A percentile compares a stretch with the other conserved stretches of the same genome.
These are phyloP conservation scores for Naematelia encephala DNA, from an alignment of 768 basidiomycete species.

Conservation along the genomic window DNA sequence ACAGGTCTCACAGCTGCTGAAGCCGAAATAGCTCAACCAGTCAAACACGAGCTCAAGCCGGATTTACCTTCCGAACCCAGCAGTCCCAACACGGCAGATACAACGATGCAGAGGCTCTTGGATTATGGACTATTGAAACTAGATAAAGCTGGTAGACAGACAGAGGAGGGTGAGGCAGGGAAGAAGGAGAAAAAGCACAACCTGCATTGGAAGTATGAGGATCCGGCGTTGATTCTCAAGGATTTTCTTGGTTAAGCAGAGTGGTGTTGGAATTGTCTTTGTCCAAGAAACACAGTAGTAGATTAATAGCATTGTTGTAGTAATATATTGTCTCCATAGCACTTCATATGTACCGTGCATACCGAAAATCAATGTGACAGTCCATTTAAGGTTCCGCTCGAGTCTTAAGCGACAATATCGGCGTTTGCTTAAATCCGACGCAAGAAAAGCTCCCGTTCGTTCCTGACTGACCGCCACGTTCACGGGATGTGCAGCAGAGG, in stretches of 20 bases:
- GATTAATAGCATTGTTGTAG: not conserved
- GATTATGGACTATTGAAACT: slow-evolving; percentile 27
- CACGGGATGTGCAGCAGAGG: not conserved
- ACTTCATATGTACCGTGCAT: not conserved
- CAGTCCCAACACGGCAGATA: slow-evolving; percentile 6
- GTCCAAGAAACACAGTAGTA: not conserved
- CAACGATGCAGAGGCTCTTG: slow-evolving; percentile 11
- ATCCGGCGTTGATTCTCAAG: slow-evolving; percentile 44
- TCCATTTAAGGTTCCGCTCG: too few species aligned
- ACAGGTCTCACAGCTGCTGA: slow-evolving; percentile 21
- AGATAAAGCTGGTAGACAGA: slow-evolving; percentile 33
- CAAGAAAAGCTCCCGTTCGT: not conserved
- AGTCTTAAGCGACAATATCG: slow-evolving; percentile 1
- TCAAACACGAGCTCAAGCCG: not conserved
- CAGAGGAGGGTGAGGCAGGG: slow-evolving; percentile 21
- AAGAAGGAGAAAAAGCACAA: slow-evolving; percentile 44
- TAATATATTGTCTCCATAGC: not conserved
- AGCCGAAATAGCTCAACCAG: slow-evolving; percentile 6
- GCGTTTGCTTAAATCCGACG: slow-evolving; percentile 2
- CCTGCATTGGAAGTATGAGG: slow-evolving; percentile 47
- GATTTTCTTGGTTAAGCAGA: slow-evolving; percentile 34
- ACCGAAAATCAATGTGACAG: too few species aligned
- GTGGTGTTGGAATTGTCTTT: not conserved
- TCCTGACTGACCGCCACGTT: not conserved
- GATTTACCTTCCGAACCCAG: not conserved